Base-by-base conservation (phyloP, 2,329 filamentous ascomycete genomes). In the Thelonectria rubi region DNA sequence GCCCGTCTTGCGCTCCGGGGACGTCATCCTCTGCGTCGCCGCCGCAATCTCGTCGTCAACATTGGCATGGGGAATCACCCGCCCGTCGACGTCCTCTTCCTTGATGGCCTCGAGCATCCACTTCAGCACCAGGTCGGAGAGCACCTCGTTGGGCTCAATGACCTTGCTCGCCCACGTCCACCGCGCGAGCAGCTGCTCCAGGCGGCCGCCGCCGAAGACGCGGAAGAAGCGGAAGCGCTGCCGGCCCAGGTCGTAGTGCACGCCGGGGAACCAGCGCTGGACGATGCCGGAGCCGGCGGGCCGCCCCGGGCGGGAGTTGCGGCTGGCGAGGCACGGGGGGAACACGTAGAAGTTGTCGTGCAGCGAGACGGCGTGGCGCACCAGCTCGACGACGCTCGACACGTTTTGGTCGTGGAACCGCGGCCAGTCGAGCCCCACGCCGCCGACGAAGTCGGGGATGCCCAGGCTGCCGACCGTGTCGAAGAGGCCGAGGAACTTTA, bases 111-210 rank as follows among this genome's bases (percentile, higher is more conserved):
- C 58, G n/a, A 71, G 43, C 58, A 71, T 70, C 68, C 65, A 68
- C 26, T 54, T 56, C 17, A 71, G 32, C 2, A 51, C 66, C 6
- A 69, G 47, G 18, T 71, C 66, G 1, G 66, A 39, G 9, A 71
- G 63, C 6, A 67, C 58, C 46, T 69, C 61, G 39, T 71, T 71
- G 2, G 68, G 68, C 37, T 52, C 20, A 26, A 71, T 55, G 7
- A 52, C 56, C 10, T 57, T 63, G 24, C 63, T 75, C 15, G 51
- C 54, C 58, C 54, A 66, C 3, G 50, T 48, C 57, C 59, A 80
- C 17, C 69, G 70, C 0, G 67, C 60, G 21, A 80, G 60, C 1
- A 69, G 66, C 3, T 37, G 58, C 45, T 76, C 68, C 3, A 80
- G 58, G 7, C 67, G 6, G 1, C 60, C 53, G 26, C 57, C 62